Percentiles rank a stretch among this genome's conserved stretches.
These are phyloP conservation scores for Picea engelmannii DNA, from an alignment of 83 land plant species.

Conservation along the genomic window DNA sequence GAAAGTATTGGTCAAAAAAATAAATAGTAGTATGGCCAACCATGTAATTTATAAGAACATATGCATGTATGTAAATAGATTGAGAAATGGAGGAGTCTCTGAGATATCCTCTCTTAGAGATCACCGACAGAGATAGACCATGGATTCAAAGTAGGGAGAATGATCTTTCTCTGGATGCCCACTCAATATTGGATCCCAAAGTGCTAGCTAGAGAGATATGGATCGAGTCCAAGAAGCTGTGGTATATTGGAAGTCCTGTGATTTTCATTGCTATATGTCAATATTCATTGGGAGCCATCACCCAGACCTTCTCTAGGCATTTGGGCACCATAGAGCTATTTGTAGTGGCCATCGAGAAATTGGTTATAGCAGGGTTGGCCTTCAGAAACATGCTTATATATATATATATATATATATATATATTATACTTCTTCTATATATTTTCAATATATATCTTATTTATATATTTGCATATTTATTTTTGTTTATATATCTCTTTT, in stretches of 20 bases:
- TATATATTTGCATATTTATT: too few species aligned
- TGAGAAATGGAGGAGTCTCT: neutral
- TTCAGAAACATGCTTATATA: constrained; percentile 25
- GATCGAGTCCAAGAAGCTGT: neutral
- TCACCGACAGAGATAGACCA: neutral
- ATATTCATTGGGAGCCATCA: constrained; percentile 28
- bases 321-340: constrained; percentile 29
- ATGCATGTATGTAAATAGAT: too few species aligned
- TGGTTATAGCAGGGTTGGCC: constrained; percentile 29
- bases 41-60: too few species aligned
- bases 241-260: constrained; percentile 20
- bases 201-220: constrained; percentile 12
- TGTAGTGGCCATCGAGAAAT: constrained; percentile 30
- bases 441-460: too few species aligned
- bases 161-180: constrained; percentile 4
- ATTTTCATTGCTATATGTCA: constrained; percentile 26
- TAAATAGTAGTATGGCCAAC: too few species aligned
- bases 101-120: neutral
- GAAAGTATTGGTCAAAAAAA: too few species aligned
- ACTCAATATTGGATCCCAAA: neutral
- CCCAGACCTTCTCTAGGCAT: constrained; percentile 35
- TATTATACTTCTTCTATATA: too few species aligned
- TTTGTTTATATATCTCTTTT: too few species aligned
- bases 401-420: too few species aligned
- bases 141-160: neutral